Evolutionary conservation across 2,329 filamentous ascomycete genomes (phyloP), one percentile per base, ranked within the genome.

Genomic region (Fonsecaea multimorphosa): DNA sequence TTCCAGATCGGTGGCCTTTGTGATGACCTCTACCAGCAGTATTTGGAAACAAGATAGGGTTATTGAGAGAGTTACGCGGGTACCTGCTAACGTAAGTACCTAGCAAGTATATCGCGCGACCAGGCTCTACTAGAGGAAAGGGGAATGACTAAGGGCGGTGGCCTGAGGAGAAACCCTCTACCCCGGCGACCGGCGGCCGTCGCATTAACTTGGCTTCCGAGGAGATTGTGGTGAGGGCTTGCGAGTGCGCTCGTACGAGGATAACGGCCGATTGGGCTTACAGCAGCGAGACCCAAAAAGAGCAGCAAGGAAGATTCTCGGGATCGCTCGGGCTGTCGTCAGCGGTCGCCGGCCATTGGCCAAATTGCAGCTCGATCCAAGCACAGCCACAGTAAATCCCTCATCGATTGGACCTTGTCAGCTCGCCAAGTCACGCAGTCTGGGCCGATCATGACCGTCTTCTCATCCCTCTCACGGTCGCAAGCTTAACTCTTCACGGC

Each of bases 351-450:
- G 36, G 9, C 19, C 16, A 61, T 65, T 65, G 63, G 63, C 32
- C 34, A 44, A n/a, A 46, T 38, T 8, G 40, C 40, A 46, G 5
- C 36, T 9, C 12, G 58, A 32, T n/a, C n/a, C 29, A 9, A n/a
- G 58, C 63, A 65, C 63, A 65, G 63, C 63, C 63, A 65, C 63
- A 61, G 58, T 16, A 22, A 32, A n/a, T 29, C 24, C 49, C 49
- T 27, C 29, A 55, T 27, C 14, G 40, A 51, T 44, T 40, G 54
- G 46, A 36, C 38, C 22, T 36, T 19, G 40, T 56, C 60, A 36
- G 34, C 29, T 57, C n/a, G 60, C 52, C 60, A 63, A 56, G 60
- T 61, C 34, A 22, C 57, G 36, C 57, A 59, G 40, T 7, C 40
- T 3, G 3, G n/a, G 58, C 58, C 58, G 44, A 60, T 60, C 40